These are phyloP conservation scores for Groenewaldozyma auringiensis DNA, from an alignment of 1,139 yeast species.

Conservation along the genomic window DNA sequence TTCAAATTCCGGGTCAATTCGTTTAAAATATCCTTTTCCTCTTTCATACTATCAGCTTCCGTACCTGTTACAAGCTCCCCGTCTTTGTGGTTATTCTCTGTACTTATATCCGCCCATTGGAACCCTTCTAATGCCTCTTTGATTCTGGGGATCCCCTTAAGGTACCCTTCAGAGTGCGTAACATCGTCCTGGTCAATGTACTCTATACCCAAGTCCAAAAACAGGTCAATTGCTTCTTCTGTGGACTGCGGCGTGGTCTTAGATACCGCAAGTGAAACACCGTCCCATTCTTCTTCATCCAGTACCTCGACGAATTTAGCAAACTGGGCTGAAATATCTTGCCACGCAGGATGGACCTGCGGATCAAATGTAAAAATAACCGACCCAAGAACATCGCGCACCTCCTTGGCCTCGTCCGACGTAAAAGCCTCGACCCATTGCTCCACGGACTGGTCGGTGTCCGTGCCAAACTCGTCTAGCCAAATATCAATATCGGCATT, in stretches of 20 bases:
- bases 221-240: constrained; percentile 15
- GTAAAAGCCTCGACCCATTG: constrained; percentile 35
- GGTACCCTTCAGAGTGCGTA: background rate
- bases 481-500: constrained; percentile 33
- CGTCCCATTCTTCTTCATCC: constrained; percentile 26
- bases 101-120: constrained; percentile 18
- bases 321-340: constrained; percentile 7
- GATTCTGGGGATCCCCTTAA: constrained; percentile 22
- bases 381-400: constrained; percentile 36
- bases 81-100: constrained; percentile 10
- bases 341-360: background rate
- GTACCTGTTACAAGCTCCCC: constrained; percentile 10
- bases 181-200: constrained; percentile 15
- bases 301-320: constrained; percentile 17
- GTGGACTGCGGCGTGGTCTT: constrained; percentile 8
- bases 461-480: constrained; percentile 36
- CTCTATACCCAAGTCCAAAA: constrained; percentile 26
- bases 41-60: constrained; percentile 9
- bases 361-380: constrained; percentile 32
- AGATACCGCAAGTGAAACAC: constrained; percentile 21
- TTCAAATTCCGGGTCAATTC: constrained; percentile 4
- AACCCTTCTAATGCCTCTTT: constrained; percentile 25
- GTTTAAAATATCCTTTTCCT: constrained; percentile 5
- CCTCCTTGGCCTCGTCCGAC: constrained; percentile 32
- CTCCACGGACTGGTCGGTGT: constrained; percentile 8